Base-by-base conservation (phyloP, 2,329 filamentous ascomycete species). In the Microdochium bolleyi region DNA sequence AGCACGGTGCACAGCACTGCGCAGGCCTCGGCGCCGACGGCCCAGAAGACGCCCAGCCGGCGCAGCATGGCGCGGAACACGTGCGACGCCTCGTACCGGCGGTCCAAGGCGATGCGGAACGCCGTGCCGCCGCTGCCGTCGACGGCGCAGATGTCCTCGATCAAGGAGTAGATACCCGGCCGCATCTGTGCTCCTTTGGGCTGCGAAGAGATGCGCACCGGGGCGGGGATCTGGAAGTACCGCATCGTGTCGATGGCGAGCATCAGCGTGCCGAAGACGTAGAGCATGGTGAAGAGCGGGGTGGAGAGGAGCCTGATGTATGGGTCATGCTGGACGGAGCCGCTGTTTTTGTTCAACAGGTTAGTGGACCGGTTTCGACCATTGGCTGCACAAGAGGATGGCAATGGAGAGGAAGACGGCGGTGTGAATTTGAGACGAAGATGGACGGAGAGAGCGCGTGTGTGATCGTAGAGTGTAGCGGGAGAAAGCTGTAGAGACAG, bases 101-200 rank as follows among this genome's bases (percentile, higher is more conserved):
- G 62, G 59, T 79, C 78, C 32, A 80, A 65, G 3, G 72, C 63
- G 58, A 78, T 73, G 44, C 77, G 69, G 65, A 74, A 80, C 52
- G 73, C 73, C 5, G 75, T 79, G 7, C 74, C 75, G 22, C 77
- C 77, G 14, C 67, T 70, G 4, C 77, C 77, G 54, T 80, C 77
- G 3, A 79, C 77, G 2, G 76, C 76, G 44, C 72, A 70, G 24
- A 80, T 67, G 57, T 80, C 77, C 54, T 80, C 77, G 56, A 80
- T 76, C 56, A 80, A 68, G 8, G 70, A 70, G 64, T 80, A 80
- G 56, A 80, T 76, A 1, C 74, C 75, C 0, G 77, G 77, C 1
- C 77, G 74, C 1, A 80, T 67, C 48, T 74, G 73, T 0, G 74
- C 70, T 44, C 76, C 75, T 46, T 70, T 66, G 3, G 76, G 77